Percentiles rank a stretch among this genome's conserved stretches.
phyloP scores from a whole-genome alignment of 495 filamentous ascomycete genomes.

The Collariella sp. region DNA sequence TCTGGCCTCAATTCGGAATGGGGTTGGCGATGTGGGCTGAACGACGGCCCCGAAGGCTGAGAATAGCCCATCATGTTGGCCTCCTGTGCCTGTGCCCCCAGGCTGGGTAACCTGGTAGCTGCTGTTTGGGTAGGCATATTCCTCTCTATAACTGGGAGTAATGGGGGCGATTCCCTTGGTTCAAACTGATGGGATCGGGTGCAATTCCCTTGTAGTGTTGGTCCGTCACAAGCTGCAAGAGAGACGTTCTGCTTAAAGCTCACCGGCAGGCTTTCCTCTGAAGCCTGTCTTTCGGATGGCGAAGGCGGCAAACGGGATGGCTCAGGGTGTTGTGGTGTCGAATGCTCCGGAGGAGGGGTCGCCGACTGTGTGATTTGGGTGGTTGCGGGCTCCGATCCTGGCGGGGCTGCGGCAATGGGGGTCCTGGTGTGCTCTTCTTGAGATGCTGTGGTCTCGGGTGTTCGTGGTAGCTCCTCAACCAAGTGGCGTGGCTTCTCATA shows the following conservation, averaged over 20 bases:
- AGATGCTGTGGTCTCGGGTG: background rate
- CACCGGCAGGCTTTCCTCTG: background rate
- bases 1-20: background rate
- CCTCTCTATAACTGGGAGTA: background rate
- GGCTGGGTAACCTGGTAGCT: too few species aligned
- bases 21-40: background rate
- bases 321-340: background rate
- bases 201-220: background rate
- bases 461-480: background rate
- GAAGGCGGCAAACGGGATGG: background rate
- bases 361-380: slow-evolving; percentile 6
- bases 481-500: background rate
- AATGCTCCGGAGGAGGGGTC: slow-evolving; percentile 10
- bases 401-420: background rate
- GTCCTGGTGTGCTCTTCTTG: background rate
- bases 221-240: background rate
- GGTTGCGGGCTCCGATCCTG: background rate
- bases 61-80: too few species aligned
- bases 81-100: background rate
- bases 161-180: background rate
- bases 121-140: background rate
- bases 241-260: background rate
- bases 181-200: background rate
- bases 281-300: background rate
- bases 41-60: background rate